A percentile compares a stretch with the other conserved stretches of the same genome.
Evolutionary conservation across 805 yeast genomes (phyloP).

Genomic region (Huiozyma sinensis): DNA sequence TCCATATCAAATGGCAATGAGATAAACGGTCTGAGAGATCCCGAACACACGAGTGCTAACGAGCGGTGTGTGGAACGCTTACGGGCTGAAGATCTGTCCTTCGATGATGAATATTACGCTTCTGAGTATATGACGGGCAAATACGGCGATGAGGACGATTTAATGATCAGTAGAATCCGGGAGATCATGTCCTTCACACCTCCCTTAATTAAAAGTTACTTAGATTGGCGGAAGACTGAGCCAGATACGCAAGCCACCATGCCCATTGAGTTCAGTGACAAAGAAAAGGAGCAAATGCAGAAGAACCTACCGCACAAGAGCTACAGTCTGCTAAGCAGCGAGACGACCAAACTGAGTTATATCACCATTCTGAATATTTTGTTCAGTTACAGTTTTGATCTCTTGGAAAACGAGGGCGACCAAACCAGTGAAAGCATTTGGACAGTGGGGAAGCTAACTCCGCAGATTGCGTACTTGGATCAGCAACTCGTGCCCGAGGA

Average conservation of each 20-base stretch:
- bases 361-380: constrained; percentile 54
- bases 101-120: constrained; percentile 82
- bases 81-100: constrained; percentile 57
- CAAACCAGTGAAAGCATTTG: constrained; percentile 83
- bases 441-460: constrained; percentile 81
- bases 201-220: constrained; percentile 34
- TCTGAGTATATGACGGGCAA: constrained; percentile 62
- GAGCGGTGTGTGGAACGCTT: constrained; percentile 60
- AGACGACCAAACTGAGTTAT: constrained; percentile 46
- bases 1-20: constrained; percentile 79
- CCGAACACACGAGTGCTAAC: constrained; percentile 51
- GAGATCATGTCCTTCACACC: constrained; percentile 42
- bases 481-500: constrained; percentile 34
- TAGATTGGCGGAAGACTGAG: constrained; percentile 36
- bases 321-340: constrained; percentile 36
- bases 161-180: constrained; percentile 33
- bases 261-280: constrained; percentile 43
- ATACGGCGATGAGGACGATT: constrained; percentile 46
- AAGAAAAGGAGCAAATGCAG: constrained; percentile 58
- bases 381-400: constrained; percentile 67
- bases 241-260: constrained; percentile 21
- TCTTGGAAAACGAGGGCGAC: constrained; percentile 59
- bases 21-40: constrained; percentile 75
- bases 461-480: constrained; percentile 70
- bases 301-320: constrained; percentile 51